Conservation (phyloP, 495 filamentous ascomycete species). For the Chaetomium cochliodes region DNA sequence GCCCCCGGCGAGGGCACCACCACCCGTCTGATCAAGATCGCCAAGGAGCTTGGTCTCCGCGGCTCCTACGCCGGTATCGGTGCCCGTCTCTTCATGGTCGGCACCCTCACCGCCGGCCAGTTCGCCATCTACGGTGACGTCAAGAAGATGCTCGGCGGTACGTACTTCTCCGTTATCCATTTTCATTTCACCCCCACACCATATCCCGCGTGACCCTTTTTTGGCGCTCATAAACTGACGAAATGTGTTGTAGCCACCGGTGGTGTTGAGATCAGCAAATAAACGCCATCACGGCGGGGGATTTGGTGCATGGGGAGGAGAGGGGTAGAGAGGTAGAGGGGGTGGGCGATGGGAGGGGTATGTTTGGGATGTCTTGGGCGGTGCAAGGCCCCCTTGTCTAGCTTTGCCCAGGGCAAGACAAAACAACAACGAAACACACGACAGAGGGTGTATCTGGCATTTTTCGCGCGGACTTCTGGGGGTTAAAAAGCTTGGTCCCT, state of each 20-base stretch:
- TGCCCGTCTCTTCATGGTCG: slow-evolving; percentile 83
- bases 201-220: not conserved
- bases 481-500: not conserved
- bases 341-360: not conserved
- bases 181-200: not conserved
- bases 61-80: slow-evolving; percentile 91
- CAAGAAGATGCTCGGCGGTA: slow-evolving; percentile 3
- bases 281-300: slow-evolving; percentile 25
- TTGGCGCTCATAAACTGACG: not conserved
- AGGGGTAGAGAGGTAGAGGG: not conserved
- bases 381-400: slow-evolving; percentile 6
- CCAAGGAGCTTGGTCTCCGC: slow-evolving; percentile 83
- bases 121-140: slow-evolving; percentile 85
- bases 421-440: slow-evolving; percentile 1
- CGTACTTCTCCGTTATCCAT: not conserved
- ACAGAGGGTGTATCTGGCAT: not conserved
- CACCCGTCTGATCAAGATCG: slow-evolving; percentile 91
- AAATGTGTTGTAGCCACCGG: slow-evolving; percentile 50
- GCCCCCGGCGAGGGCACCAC: slow-evolving; percentile 91
- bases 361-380: slow-evolving; percentile 1
- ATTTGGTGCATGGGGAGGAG: not conserved
- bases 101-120: slow-evolving; percentile 82
- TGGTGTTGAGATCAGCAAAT: slow-evolving; percentile 72
- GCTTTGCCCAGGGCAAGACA: slow-evolving; percentile 10
- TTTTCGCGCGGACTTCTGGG: slow-evolving; percentile 4